Conservation (phyloP, 2,329 filamentous ascomycete species). For the Periconia sp. region DNA sequence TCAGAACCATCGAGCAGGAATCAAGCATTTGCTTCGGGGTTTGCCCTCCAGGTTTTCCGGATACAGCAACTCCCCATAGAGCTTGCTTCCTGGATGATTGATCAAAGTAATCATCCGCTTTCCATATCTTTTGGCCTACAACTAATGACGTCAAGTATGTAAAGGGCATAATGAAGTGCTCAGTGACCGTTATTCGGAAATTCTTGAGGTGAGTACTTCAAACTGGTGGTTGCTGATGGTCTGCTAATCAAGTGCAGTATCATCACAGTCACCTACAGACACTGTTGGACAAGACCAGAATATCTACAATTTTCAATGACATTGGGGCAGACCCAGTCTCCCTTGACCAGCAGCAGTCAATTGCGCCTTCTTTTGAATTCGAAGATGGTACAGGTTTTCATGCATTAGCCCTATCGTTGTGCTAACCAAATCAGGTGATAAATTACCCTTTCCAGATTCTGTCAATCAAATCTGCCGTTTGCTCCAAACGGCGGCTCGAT, state of each 20-base stretch:
- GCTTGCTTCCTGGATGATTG: conserved; percentile 47
- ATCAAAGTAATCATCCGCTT: conserved; percentile 27
- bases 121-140: neutral
- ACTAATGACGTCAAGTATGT: conserved; percentile 31
- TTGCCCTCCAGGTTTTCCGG: conserved; percentile 43
- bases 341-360: neutral
- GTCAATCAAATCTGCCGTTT: conserved; percentile 25
- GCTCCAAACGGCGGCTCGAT: conserved; percentile 25
- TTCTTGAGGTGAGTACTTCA: conserved; percentile 24
- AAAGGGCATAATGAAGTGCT: conserved; percentile 36
- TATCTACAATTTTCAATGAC: conserved; percentile 58
- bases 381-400: conserved; percentile 5
- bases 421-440: conserved; percentile 6
- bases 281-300: conserved; percentile 41
- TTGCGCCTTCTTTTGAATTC: conserved; percentile 10
- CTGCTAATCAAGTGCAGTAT: conserved; percentile 12
- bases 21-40: conserved; percentile 47
- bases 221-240: neutral
- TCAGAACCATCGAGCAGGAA: conserved; percentile 29
- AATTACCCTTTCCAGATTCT: conserved; percentile 18
- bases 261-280: conserved; percentile 31
- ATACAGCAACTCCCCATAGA: conserved; percentile 40
- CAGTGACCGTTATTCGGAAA: conserved; percentile 37
- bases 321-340: conserved; percentile 56
- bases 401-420: neutral